phyloP scores from a whole-genome alignment of 2,329 filamentous ascomycete species.

The Tolypocladium cylindrosporum region DNA sequence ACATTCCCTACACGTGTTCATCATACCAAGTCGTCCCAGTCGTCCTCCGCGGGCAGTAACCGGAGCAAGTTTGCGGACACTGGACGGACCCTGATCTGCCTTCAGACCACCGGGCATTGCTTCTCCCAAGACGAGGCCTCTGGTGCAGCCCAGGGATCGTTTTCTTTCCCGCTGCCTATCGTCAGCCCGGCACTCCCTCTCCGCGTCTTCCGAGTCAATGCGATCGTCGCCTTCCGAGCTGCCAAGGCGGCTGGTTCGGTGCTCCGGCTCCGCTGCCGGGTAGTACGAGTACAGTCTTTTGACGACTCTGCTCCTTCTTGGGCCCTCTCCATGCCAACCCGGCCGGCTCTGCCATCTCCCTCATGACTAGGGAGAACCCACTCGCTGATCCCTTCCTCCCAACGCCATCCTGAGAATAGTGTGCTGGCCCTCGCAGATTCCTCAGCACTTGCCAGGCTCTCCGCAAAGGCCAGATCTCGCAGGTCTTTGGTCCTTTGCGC shows the following conservation, averaged over 20 bases:
- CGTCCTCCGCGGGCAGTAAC: constrained; percentile 3
- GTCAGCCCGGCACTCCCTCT: background rate
- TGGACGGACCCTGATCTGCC: background rate
- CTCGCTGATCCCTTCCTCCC: constrained; percentile 31
- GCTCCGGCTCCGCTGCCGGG: background rate
- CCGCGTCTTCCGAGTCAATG: background rate
- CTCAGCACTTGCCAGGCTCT: constrained; percentile 23
- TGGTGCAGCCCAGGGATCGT: background rate
- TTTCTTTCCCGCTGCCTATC: background rate
- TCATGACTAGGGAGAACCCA: constrained; percentile 20
- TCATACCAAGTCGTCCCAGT: constrained; percentile 11
- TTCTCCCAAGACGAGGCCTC: background rate
- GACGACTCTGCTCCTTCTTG: background rate
- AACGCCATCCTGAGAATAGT: constrained; percentile 25
- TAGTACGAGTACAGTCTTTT: background rate
- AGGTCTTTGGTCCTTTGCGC: constrained; percentile 43
- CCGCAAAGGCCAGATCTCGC: constrained; percentile 43
- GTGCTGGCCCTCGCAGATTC: constrained; percentile 6
- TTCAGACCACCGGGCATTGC: background rate
- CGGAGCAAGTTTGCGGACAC: background rate
- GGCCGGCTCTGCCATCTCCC: background rate
- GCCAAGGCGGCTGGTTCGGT: background rate
- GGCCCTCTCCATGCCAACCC: background rate
- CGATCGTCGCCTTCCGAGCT: background rate
- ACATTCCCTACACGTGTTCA: background rate